Evolutionary conservation across 2,329 filamentous ascomycete genomes (phyloP).

Genomic region (Penicillium polonicum): DNA sequence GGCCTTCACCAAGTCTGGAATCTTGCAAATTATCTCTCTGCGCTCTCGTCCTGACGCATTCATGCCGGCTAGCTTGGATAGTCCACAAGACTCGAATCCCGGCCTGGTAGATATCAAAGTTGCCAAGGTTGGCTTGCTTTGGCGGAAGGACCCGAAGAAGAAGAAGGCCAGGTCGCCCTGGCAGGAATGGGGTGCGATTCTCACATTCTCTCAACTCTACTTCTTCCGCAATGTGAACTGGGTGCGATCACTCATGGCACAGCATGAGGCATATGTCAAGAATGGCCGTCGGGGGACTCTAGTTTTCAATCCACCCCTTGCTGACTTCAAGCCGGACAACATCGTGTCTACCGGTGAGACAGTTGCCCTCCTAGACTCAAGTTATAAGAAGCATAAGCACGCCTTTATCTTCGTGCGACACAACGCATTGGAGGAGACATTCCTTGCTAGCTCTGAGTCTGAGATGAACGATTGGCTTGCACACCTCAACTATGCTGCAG

Average conservation of each 20-base stretch:
- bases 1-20: slow-evolving; percentile 85
- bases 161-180: slow-evolving; percentile 92
- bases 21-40: slow-evolving; percentile 92
- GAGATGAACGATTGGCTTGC: slow-evolving; percentile 97
- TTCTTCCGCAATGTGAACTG: slow-evolving; percentile 92
- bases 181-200: slow-evolving; percentile 97
- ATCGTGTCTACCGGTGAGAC: slow-evolving; percentile 92
- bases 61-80: slow-evolving; percentile 82
- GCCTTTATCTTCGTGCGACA: slow-evolving; percentile 89
- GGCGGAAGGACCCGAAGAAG: slow-evolving; percentile 92
- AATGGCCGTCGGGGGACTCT: slow-evolving; percentile 74
- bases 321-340: slow-evolving; percentile 90
- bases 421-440: slow-evolving; percentile 81
- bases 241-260: slow-evolving; percentile 86
- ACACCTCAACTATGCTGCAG: slow-evolving; percentile 93
- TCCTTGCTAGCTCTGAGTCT: slow-evolving; percentile 83
- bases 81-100: slow-evolving; percentile 81
- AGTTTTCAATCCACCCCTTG: slow-evolving; percentile 84
- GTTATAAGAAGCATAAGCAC: slow-evolving; percentile 91
- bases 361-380: slow-evolving; percentile 80
- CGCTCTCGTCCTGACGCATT: slow-evolving; percentile 93
- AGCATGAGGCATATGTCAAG: slow-evolving; percentile 79
- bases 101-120: slow-evolving; percentile 97
- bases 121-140: slow-evolving; percentile 90
- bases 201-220: slow-evolving; percentile 95